These are phyloP conservation scores for Clausena lansium DNA, from an alignment of 345 rosid genomes.

Conservation along the genomic window DNA sequence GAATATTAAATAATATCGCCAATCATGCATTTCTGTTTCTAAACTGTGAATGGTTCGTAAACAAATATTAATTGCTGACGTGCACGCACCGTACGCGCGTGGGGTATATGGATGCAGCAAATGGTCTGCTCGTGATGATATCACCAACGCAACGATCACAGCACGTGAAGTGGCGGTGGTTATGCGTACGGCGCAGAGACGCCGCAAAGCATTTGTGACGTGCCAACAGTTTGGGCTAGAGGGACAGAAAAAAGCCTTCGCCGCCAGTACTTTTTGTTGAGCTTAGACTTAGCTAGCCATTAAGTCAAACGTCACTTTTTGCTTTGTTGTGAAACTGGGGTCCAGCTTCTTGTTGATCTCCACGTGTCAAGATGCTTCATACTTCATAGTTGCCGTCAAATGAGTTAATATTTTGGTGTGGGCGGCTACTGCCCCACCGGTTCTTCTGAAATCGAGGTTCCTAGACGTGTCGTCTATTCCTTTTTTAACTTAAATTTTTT, in stretches of 20 bases:
- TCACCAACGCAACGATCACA: background rate
- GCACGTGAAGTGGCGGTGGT: conserved; percentile 15
- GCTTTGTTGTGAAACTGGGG: background rate
- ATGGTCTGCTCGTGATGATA: background rate
- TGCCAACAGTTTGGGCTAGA: background rate
- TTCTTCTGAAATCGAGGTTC: background rate
- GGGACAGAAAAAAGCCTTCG: background rate
- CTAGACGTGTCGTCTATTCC: background rate
- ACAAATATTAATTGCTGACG: background rate
- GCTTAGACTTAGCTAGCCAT: background rate
- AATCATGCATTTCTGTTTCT: no score
- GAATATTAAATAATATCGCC: no score
- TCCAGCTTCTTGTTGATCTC: background rate
- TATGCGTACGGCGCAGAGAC: conserved; percentile 4
- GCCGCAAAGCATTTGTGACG: conserved; percentile 2
- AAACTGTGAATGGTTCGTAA: no score
- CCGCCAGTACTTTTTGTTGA: no score
- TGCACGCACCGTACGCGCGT: background rate
- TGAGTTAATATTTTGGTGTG: background rate
- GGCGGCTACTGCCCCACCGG: conserved; percentile 6
- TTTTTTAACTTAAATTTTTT: no score
- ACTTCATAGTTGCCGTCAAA: background rate
- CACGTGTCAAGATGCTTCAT: conserved; percentile 1
- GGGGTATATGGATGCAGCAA: background rate
- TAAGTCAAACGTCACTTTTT: conserved; percentile 6